phyloP scores from a whole-genome alignment of 805 yeast species.

The Teunomyces tritomae region DNA sequence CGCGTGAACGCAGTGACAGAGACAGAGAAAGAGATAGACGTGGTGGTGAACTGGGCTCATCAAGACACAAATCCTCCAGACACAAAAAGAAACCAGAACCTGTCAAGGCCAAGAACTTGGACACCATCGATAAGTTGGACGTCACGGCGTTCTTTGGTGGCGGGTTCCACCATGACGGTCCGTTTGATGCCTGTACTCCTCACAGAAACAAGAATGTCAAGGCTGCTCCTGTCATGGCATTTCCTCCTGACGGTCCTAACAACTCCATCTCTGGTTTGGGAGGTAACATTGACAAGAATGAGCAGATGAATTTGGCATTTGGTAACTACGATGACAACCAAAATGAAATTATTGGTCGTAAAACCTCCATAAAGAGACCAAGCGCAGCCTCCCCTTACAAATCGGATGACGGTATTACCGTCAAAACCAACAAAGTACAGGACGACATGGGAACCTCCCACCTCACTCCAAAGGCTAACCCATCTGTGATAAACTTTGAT shows the following conservation, averaged over 20 bases:
- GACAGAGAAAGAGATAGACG: conserved; percentile 2
- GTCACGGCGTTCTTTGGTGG: conserved; percentile 94
- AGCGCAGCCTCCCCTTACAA: conserved; percentile 9
- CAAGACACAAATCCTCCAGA: conserved; percentile 20
- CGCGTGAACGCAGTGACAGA: conserved; percentile 7
- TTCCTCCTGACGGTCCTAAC: conserved; percentile 95
- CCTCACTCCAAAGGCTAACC: conserved; percentile 47
- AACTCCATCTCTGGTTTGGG: conserved; percentile 72
- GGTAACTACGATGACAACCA: conserved; percentile 60
- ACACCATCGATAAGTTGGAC: conserved; percentile 91
- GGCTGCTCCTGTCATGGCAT: conserved; percentile 91
- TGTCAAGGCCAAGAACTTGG: conserved; percentile 69
- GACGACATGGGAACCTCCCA: conserved; percentile 17
- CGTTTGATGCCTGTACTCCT: conserved; percentile 97
- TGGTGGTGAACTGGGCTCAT: conserved; percentile 5
- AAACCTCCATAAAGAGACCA: conserved; percentile 10
- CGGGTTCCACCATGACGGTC: conserved; percentile 98
- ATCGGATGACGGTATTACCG: conserved; percentile 9
- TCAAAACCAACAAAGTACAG: conserved; percentile 17
- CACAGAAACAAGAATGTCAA: conserved; percentile 77
- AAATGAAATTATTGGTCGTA: conserved; percentile 36
- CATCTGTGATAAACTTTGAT: conserved; percentile 65
- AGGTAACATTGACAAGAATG: conserved; percentile 41
- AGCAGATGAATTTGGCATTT: conserved; percentile 71
- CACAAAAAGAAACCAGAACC: conserved; percentile 42